A percentile compares a stretch with the other conserved stretches of the same genome.
These are phyloP conservation scores for Gautieria morchelliformis DNA, from an alignment of 768 basidiomycete species.

Conservation along the genomic window DNA sequence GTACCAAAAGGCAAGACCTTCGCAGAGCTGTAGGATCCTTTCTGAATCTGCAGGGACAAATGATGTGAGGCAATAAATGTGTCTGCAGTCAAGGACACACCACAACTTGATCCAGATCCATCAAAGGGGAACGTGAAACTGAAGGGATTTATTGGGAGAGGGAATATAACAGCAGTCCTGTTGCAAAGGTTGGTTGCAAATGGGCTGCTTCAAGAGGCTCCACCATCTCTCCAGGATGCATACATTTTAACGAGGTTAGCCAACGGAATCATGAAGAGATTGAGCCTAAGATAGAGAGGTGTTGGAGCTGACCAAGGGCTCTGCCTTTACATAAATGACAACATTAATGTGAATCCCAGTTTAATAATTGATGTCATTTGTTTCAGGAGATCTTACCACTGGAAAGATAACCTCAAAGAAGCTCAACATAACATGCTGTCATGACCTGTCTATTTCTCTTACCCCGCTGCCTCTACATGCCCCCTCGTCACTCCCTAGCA, in stretches of 20 bases:
- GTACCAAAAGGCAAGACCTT: constrained; percentile 91
- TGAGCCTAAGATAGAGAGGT: no score
- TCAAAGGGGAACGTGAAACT: constrained; percentile 43
- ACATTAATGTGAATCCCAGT: background rate
- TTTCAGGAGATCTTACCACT: background rate
- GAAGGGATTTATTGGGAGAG: constrained; percentile 69
- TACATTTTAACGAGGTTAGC: background rate
- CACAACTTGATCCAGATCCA: constrained; percentile 95
- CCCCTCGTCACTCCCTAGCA: no score
- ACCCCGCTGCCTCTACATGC: no score
- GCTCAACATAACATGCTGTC: no score
- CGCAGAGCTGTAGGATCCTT: constrained; percentile 85
- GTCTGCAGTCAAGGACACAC: constrained; percentile 30
- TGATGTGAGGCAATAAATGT: background rate
- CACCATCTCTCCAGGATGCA: constrained; percentile 72
- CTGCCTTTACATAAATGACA: constrained; percentile 47
- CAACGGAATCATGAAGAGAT: background rate
- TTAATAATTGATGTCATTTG: background rate
- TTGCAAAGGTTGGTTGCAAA: constrained; percentile 74
- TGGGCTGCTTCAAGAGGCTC: constrained; percentile 94
- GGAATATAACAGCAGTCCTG: no score
- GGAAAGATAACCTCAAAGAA: no score
- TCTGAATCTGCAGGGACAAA: constrained; percentile 37
- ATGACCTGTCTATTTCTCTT: no score
- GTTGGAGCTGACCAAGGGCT: constrained; percentile 74